These are phyloP conservation scores for Coemansia sp. DNA, from an alignment of 371 early-diverging fungal species.

Conservation along the genomic window DNA sequence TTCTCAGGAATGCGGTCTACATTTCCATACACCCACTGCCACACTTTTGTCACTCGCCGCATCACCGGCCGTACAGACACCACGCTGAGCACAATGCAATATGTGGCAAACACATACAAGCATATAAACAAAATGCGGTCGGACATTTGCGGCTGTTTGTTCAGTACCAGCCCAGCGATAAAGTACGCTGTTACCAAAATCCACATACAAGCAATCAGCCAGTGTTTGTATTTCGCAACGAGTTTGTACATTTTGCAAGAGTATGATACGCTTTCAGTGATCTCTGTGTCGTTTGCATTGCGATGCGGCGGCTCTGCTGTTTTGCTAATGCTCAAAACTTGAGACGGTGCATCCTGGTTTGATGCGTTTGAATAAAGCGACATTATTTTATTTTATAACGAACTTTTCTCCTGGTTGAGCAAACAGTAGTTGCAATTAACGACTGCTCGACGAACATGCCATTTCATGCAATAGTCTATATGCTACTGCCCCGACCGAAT, in stretches of 20 bases:
- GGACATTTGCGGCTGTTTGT: conserved; percentile 50
- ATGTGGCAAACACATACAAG: conserved; percentile 61
- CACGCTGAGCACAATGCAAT: conserved; percentile 59
- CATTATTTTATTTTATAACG: no score
- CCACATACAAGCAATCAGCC: conserved; percentile 52
- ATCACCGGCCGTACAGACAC: conserved; percentile 54
- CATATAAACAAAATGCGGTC: conserved; percentile 55
- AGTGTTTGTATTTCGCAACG: neutral
- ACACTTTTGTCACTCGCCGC: conserved; percentile 45
- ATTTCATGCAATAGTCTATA: no score
- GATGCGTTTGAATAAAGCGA: no score
- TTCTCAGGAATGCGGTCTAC: neutral
- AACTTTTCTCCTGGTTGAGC: no score
- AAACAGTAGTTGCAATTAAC: no score
- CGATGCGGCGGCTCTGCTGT: no score
- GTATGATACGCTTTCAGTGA: no score
- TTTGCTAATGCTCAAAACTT: no score
- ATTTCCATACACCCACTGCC: conserved; percentile 9
- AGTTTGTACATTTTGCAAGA: neutral
- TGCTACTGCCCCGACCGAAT: conserved; percentile 7
- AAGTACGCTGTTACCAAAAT: conserved; percentile 57
- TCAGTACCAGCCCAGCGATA: conserved; percentile 53
- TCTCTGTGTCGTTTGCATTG: no score
- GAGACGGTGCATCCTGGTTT: no score
- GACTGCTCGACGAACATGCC: no score